Evolutionary conservation across 2,329 filamentous ascomycete species (phyloP).

Genomic region (Pseudocercospora cruenta): DNA sequence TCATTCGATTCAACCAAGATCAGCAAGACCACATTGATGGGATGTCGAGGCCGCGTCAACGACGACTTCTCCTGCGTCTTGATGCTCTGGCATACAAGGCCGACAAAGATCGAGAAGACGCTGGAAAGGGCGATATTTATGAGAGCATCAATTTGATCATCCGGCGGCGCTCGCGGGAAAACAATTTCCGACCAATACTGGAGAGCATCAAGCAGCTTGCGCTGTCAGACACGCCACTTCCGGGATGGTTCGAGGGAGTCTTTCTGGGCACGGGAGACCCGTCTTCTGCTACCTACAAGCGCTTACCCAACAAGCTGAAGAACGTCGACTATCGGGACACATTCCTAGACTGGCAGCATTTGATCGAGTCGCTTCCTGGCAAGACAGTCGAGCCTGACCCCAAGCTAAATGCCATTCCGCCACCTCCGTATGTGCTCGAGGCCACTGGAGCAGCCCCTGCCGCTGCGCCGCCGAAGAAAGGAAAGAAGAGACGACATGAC

Average conservation of each 20-base stretch:
- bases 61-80: conserved; percentile 78
- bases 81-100: conserved; percentile 77
- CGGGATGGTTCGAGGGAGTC: conserved; percentile 92
- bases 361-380: conserved; percentile 86
- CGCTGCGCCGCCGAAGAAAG: conserved; percentile 56
- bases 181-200: conserved; percentile 94
- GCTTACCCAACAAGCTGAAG: conserved; percentile 74
- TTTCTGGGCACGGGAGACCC: conserved; percentile 98
- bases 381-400: conserved; percentile 80
- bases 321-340: conserved; percentile 91
- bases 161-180: conserved; percentile 82
- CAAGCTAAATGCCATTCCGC: conserved; percentile 72
- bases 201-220: conserved; percentile 88
- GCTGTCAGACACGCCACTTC: conserved; percentile 80
- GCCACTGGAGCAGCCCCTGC: conserved; percentile 47
- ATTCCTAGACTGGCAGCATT: conserved; percentile 92
- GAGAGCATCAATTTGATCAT: conserved; percentile 83
- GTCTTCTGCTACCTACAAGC: conserved; percentile 81
- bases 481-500: conserved; percentile 87
- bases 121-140: conserved; percentile 78
- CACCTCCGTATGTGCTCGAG: conserved; percentile 85
- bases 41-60: conserved; percentile 61
- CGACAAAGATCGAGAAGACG: conserved; percentile 68
- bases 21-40: conserved; percentile 63
- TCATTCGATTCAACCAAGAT: conserved; percentile 63